Evolutionary conservation across 2,329 filamentous ascomycete species (phyloP), one percentile per base, ranked within the genome.

Genomic region (Aspergillus amoenus): DNA sequence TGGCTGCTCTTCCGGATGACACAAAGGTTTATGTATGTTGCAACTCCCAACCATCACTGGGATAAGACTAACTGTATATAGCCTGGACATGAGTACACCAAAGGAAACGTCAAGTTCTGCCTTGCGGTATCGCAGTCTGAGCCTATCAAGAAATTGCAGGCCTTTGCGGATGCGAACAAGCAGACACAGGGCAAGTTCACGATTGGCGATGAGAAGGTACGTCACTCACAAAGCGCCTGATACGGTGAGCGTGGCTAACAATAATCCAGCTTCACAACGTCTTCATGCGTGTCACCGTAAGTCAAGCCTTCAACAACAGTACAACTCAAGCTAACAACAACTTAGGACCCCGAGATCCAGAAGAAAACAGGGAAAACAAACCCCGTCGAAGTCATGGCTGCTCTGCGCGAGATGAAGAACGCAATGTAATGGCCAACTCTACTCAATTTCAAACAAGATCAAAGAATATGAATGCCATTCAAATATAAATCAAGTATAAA

Each of bases 51-150:
- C 15, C n/a, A 5, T 17, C 12, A n/a, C 22, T 17, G 9, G 13
- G 8, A 27, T 21, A 39, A n/a, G 9, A 18, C 37, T 24, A 9
- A 32, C 15, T 13, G 2, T 49, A 11, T 21, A 40, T 63, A 93
- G 88, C 93, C 93, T 17, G 94, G 94, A 4, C 94, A 99, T 69
- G 94, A 97, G 75, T 99, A 99, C 78, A 99, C 94, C n/a, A 96
- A 94, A 76, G 84, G 88, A 51, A 99, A 99, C 70, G 91, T 94
- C 68, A 91, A 91, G 72, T 99, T 99, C 70, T 88, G 86, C 47
- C 78, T 89, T 58, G 88, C 88, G 2, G 88, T 97, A 15, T 79
- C 88, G 55, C 86, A 90, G 68, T 89, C 84, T 42, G 87, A 90
- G 48, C 81, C 90, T 0, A 85, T 97, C 61, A 87, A 89, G 80